phyloP scores from a whole-genome alignment of 2,329 filamentous ascomycete genomes.

The Tolypocladium paradoxum region DNA sequence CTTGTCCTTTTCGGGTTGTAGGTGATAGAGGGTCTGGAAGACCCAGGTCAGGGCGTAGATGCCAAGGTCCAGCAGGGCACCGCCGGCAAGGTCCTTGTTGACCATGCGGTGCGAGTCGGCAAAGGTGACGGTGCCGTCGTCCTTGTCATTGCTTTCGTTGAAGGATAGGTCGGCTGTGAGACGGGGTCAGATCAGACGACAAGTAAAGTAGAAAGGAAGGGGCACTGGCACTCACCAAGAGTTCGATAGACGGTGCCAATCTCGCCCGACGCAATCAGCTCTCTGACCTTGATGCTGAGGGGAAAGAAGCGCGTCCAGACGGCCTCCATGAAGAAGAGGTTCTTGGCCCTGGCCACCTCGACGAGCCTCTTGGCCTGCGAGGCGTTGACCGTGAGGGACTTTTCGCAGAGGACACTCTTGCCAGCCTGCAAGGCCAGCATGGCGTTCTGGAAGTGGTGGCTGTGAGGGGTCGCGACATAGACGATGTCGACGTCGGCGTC shows the following conservation, averaged over 20 bases:
- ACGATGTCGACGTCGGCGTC: slow-evolving; percentile 74
- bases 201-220: neutral
- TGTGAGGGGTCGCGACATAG: slow-evolving; percentile 85
- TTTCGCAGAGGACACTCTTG: slow-evolving; percentile 86
- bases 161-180: slow-evolving; percentile 48
- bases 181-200: slow-evolving; percentile 8
- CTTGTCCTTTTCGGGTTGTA: slow-evolving; percentile 56
- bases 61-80: slow-evolving; percentile 72
- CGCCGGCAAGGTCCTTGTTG: slow-evolving; percentile 72
- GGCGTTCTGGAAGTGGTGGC: slow-evolving; percentile 84
- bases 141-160: slow-evolving; percentile 43
- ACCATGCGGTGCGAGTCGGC: slow-evolving; percentile 63
- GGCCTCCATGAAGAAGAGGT: slow-evolving; percentile 71
- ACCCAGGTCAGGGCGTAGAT: slow-evolving; percentile 88
- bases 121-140: slow-evolving; percentile 38
- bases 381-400: slow-evolving; percentile 78
- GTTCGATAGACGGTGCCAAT: slow-evolving; percentile 53
- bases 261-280: slow-evolving; percentile 45
- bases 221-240: slow-evolving; percentile 28
- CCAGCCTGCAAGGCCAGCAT: slow-evolving; percentile 75
- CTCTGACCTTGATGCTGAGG: slow-evolving; percentile 62
- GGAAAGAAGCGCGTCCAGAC: slow-evolving; percentile 90
- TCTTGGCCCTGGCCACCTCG: slow-evolving; percentile 61
- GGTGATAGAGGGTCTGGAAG: slow-evolving; percentile 80
- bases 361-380: slow-evolving; percentile 63